A percentile compares a stretch with the other conserved stretches of the same genome.
Evolutionary conservation across 164 flowering plant species (phyloP).

Genomic region (Vitis vinifera): DNA sequence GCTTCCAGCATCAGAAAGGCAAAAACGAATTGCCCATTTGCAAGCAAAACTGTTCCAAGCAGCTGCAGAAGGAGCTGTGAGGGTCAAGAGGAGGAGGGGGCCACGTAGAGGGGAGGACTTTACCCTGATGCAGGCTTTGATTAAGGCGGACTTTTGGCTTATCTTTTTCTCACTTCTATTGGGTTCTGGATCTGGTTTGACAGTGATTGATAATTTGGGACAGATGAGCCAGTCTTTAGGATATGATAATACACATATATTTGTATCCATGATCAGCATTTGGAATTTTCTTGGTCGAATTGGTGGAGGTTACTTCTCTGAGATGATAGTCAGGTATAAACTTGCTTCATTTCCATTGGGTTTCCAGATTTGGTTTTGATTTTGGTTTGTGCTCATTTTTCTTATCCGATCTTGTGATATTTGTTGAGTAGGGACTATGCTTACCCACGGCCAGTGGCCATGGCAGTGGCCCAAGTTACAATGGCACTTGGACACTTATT

Average conservation of each 20-base stretch:
- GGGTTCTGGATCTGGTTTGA: conserved; percentile 97
- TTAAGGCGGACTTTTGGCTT: conserved; percentile 98
- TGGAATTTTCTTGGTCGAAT: conserved; percentile 99
- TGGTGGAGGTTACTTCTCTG: conserved; percentile 97
- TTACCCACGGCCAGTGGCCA: conserved; percentile 80
- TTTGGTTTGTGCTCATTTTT: neutral
- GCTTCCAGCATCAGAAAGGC: conserved; percentile 85
- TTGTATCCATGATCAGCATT: conserved; percentile 96
- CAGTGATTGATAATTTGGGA: conserved; percentile 97
- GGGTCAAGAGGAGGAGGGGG: conserved; percentile 83
- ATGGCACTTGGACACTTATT: conserved; percentile 85
- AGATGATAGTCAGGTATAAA: conserved; percentile 71
- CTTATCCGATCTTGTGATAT: conserved; percentile 1
- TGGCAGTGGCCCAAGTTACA: conserved; percentile 77
- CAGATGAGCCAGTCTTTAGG: conserved; percentile 96
- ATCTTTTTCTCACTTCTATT: conserved; percentile 74
- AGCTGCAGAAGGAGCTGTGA: conserved; percentile 98
- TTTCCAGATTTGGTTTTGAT: neutral
- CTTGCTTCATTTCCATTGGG: neutral
- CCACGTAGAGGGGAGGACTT: conserved; percentile 98
- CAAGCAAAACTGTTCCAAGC: conserved; percentile 84
- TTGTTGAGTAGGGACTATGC: conserved; percentile 63
- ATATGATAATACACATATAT: conserved; percentile 79
- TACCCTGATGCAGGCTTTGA: conserved; percentile 81
- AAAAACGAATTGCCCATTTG: conserved; percentile 76